Base-by-base conservation (phyloP, 352 stramenopile species). In the Phytophthora sp. region DNA sequence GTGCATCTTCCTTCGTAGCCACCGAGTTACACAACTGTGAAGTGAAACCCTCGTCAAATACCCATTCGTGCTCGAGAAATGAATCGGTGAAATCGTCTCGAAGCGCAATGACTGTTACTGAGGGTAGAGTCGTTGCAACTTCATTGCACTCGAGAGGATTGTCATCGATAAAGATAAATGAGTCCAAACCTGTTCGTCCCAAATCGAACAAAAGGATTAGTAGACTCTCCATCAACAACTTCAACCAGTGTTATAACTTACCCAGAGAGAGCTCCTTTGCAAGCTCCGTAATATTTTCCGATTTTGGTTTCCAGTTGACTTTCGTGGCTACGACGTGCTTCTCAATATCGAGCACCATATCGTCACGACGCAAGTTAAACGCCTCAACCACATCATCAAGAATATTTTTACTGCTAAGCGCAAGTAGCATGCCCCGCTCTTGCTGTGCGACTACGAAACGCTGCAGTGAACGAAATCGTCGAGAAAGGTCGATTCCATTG, bases 111-210 rank as follows among this genome's bases (percentile, higher is more conserved):
- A 91, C 80, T 20, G 48, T 67, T 31, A 90, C 72, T 30, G 72
- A 70, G 2, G 82, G 82, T 41, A 89, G 54, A 3, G 65, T 53
- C 5, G 62, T 68, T 12, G 45, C 45, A 2, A 93, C 84, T 74
- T 90, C 78, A 38, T 77, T 69, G 59, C 84, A 93, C 31, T 93
- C 84, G 28, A 90, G 51, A 8, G 74, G 69, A 26, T 88, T 93
- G 52, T 91, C 84, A 21, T 93, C 84, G 17, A 93, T 70, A 26
- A 93, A 90, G 18, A 93, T 51, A 44, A 90, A 87, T 10, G 79
- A 79, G 41, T 90, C 82, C 31, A 91, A 52, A 2, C 74, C 76
- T 82, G 42, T n/a, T n/a, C n/a, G n/a, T n/a, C n/a, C n/a, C n/a
- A n/a, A n/a, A n/a, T n/a, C n/a, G n/a, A n/a, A n/a, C n/a, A 42